Percentiles rank a stretch among this genome's conserved stretches.
Conservation (phyloP, 108 stramenopile genomes). For the Cyclostephanos invisitatus region DNA sequence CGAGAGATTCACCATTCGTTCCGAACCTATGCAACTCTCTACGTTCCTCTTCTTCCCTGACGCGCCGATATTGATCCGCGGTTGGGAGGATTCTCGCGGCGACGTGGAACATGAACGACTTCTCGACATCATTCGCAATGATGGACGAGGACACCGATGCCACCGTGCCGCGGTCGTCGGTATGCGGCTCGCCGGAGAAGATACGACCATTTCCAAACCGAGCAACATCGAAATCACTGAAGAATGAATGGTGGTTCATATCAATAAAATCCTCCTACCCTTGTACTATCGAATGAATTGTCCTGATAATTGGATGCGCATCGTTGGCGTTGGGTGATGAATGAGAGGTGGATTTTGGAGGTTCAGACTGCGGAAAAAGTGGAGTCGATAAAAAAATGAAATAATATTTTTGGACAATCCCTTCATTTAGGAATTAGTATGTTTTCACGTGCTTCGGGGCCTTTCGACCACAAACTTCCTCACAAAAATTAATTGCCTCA, state of each 20-base stretch:
- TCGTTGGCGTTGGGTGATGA: too few species aligned
- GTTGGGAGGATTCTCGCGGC: conserved; percentile 5
- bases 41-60: conserved; percentile 11
- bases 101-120: background rate
- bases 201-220: conserved; percentile 13
- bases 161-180: background rate
- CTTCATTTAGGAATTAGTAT: too few species aligned
- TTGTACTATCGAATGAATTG: too few species aligned
- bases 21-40: background rate
- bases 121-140: background rate
- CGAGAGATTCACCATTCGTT: background rate
- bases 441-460: too few species aligned
- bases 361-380: too few species aligned
- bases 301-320: too few species aligned
- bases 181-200: background rate
- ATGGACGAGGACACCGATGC: conserved; percentile 10
- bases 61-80: background rate
- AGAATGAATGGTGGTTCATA: conserved; percentile 11
- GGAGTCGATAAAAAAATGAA: too few species aligned
- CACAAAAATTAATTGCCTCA: too few species aligned
- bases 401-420: too few species aligned
- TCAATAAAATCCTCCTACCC: too few species aligned
- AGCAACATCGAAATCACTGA: conserved; percentile 20
- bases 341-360: too few species aligned
- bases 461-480: too few species aligned